Percentiles rank a stretch among this genome's conserved stretches.
phyloP scores from a whole-genome alignment of 441 rosid species.

The Gossypium armourianum region DNA sequence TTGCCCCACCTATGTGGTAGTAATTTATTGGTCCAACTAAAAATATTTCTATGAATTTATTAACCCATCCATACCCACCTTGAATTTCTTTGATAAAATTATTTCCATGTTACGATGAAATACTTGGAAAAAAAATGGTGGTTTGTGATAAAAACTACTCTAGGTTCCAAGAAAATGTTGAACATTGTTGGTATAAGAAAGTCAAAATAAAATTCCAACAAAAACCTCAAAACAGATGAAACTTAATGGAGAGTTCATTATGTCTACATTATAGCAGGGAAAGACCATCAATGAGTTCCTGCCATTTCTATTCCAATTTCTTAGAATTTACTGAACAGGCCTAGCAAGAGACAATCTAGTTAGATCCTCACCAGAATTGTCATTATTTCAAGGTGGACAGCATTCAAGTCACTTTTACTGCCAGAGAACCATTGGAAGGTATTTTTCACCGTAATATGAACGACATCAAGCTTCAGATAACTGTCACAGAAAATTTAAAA shows the following conservation, averaged over 20 bases:
- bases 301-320: conserved; percentile 3
- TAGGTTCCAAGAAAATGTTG: neutral
- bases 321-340: conserved; percentile 12
- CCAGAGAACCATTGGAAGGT: conserved; percentile 79
- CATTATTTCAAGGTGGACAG: conserved; percentile 73
- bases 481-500: conserved; percentile 33
- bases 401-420: conserved; percentile 58
- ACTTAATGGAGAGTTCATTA: neutral
- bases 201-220: neutral
- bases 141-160: neutral
- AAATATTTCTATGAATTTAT: neutral
- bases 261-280: neutral
- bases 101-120: neutral
- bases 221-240: neutral
- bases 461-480: conserved; percentile 91
- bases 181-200: neutral
- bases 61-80: neutral
- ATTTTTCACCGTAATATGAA: conserved; percentile 75
- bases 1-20: neutral
- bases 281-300: neutral
- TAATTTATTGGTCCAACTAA: neutral
- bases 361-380: conserved; percentile 60
- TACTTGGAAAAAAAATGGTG: neutral
- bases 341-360: conserved; percentile 12
- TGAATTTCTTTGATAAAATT: neutral